Evolutionary conservation across 768 basidiomycete species (phyloP).

Genomic region (Tulasnella calospora): DNA sequence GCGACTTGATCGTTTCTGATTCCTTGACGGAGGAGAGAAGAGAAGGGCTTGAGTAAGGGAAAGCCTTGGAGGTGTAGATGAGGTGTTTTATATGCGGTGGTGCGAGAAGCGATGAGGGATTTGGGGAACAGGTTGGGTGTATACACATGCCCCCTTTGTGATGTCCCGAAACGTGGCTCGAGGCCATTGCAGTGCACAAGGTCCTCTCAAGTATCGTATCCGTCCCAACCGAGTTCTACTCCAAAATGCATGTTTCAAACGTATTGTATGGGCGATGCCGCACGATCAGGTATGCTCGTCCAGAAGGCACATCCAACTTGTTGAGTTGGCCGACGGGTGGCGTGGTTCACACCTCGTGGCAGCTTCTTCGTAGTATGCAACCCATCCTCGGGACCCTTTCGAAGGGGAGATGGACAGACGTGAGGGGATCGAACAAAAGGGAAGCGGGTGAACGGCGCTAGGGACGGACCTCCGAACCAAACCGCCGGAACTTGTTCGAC

Average conservation of each 20-base stretch:
- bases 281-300: background rate
- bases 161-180: background rate
- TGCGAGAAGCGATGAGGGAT: background rate
- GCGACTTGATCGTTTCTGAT: background rate
- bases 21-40: background rate
- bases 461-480: background rate
- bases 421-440: background rate
- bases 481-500: no score
- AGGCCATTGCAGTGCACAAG: background rate
- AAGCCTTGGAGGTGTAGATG: background rate
- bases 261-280: no score
- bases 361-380: background rate
- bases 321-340: background rate
- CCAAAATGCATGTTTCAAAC: no score
- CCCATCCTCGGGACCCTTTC: background rate
- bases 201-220: background rate
- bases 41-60: background rate
- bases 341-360: background rate
- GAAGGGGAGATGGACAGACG: background rate
- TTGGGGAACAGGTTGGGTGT: background rate
- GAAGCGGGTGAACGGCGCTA: background rate
- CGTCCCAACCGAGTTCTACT: no score
- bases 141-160: background rate
- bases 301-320: background rate
- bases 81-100: background rate